phyloP scores from a whole-genome alignment of 2,329 filamentous ascomycete species.

The Diplocarpon rosae region DNA sequence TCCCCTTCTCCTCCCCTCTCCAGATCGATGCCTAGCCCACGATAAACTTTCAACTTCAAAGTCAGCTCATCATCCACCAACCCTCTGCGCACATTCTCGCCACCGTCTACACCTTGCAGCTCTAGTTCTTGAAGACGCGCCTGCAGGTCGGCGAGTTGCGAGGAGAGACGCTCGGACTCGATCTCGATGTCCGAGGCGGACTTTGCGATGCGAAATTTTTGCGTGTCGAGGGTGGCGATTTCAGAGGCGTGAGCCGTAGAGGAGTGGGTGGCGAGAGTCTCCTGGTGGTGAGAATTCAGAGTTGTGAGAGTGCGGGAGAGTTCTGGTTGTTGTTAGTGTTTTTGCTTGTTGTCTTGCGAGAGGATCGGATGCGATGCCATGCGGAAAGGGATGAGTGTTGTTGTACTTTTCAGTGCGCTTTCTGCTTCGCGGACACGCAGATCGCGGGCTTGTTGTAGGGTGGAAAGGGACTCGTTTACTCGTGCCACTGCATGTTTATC shows the following conservation, averaged over 20 bases:
- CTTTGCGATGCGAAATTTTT: slow-evolving; percentile 93
- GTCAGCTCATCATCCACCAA: slow-evolving; percentile 52
- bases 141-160: slow-evolving; percentile 64
- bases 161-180: slow-evolving; percentile 83
- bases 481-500: slow-evolving; percentile 78
- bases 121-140: slow-evolving; percentile 73
- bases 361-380: slow-evolving; percentile 14
- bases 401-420: slow-evolving; percentile 47
- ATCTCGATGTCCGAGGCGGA: slow-evolving; percentile 80
- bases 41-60: slow-evolving; percentile 80
- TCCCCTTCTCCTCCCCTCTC: slow-evolving; percentile 63
- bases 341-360: not conserved
- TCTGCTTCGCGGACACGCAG: slow-evolving; percentile 64
- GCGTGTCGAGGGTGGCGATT: slow-evolving; percentile 79
- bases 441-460: slow-evolving; percentile 74
- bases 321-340: slow-evolving; percentile 28
- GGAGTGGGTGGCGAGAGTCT: slow-evolving; percentile 65
- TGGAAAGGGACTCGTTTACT: slow-evolving; percentile 71
- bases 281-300: slow-evolving; percentile 63
- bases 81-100: slow-evolving; percentile 30
- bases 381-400: not conserved
- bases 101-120: slow-evolving; percentile 74
- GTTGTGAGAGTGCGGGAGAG: slow-evolving; percentile 67
- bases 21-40: slow-evolving; percentile 81
- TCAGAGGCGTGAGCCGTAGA: slow-evolving; percentile 69